These are phyloP conservation scores for Corylus americana DNA, from an alignment of 306 rosid species.

Conservation along the genomic window DNA sequence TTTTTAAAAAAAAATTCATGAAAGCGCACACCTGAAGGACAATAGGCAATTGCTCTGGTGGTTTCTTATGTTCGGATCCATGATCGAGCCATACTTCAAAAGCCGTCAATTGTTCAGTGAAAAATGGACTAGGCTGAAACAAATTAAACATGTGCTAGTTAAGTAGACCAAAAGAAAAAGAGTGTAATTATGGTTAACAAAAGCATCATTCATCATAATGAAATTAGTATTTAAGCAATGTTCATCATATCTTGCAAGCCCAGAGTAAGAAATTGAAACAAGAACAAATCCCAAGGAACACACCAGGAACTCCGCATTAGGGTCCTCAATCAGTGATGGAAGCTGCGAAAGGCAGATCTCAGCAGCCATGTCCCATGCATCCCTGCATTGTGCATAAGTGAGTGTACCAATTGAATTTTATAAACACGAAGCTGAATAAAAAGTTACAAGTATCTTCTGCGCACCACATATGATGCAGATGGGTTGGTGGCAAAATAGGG, in stretches of 20 bases:
- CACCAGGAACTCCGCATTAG: slow-evolving; percentile 87
- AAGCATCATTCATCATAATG: neutral
- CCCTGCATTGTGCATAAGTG: slow-evolving; percentile 62
- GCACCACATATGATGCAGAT: slow-evolving; percentile 99
- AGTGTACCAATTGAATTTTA: slow-evolving; percentile 22
- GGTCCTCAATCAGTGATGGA: slow-evolving; percentile 83
- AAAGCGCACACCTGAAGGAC: slow-evolving; percentile 83
- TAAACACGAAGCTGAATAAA: slow-evolving; percentile 13
- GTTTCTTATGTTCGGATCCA: slow-evolving; percentile 97
- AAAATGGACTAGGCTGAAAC: slow-evolving; percentile 90
- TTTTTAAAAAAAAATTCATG: slow-evolving; percentile 16
- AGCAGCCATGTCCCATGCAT: slow-evolving; percentile 99
- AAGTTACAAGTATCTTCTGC: slow-evolving; percentile 29
- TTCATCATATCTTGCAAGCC: slow-evolving; percentile 4
- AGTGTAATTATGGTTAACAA: neutral
- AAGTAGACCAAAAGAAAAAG: neutral
- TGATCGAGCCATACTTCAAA: slow-evolving; percentile 99
- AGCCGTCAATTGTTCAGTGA: slow-evolving; percentile 94
- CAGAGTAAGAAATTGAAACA: slow-evolving; percentile 11
- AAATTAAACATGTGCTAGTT: slow-evolving; percentile 2
- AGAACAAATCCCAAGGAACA: slow-evolving; percentile 3
- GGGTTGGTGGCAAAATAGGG: slow-evolving; percentile 90
- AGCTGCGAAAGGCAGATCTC: slow-evolving; percentile 99
- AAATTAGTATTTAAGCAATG: neutral
- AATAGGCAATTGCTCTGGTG: slow-evolving; percentile 96